Conservation (phyloP, 257 asterid genomes). For the Scutellaria minor region DNA sequence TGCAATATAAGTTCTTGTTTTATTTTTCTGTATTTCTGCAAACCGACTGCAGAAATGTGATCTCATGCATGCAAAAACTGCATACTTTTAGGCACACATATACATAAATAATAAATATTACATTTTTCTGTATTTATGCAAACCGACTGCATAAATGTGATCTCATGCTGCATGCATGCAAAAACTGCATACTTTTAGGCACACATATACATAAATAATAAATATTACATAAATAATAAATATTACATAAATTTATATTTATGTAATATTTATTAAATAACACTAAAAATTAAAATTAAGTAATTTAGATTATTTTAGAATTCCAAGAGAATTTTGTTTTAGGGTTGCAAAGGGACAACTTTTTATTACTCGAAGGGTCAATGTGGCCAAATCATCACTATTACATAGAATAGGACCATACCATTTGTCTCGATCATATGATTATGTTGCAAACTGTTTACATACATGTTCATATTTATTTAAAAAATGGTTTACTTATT, state of each 20-base stretch:
- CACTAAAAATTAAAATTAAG: too few relatives aligned
- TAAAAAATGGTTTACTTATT: not conserved
- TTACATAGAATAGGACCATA: conserved; percentile 11
- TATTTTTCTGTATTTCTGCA: conserved; percentile 4
- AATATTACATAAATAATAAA: too few relatives aligned
- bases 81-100: not conserved
- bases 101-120: too few relatives aligned
- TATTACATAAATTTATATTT: too few relatives aligned
- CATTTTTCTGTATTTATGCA: conserved; percentile 1
- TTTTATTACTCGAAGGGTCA: conserved; percentile 32
- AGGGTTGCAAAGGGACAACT: conserved; percentile 27
- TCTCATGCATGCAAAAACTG: conserved; percentile 18
- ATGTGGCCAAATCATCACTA: not conserved
- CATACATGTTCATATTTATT: not conserved
- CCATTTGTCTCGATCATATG: conserved; percentile 9
- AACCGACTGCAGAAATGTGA: conserved; percentile 25
- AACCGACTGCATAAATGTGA: conserved; percentile 25
- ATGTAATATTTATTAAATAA: too few relatives aligned
- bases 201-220: not conserved
- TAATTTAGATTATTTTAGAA: not conserved
- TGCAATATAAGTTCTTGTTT: conserved; percentile 14
- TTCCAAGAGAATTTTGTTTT: conserved; percentile 1
- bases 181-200: conserved; percentile 4
- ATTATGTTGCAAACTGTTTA: conserved; percentile 24
- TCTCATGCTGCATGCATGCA: conserved; percentile 18